Base-by-base conservation (phyloP, 2,329 filamentous ascomycete genomes). In the Didymosphaeria variabile region DNA sequence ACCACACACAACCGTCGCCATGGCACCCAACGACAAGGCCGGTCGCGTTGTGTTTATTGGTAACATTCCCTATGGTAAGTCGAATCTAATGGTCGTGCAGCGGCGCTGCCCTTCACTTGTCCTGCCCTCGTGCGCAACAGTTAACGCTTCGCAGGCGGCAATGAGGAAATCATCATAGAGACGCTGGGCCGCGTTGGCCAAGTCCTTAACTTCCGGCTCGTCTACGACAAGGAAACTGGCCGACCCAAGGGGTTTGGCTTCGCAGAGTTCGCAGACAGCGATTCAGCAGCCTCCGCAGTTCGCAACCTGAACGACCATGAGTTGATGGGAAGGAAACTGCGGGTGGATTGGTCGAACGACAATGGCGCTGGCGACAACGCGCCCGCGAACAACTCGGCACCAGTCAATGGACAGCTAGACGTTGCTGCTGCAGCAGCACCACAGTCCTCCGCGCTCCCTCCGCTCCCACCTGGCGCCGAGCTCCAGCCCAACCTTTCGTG, bases 161-260 rank as follows among this genome's bases (percentile, higher is more conserved):
- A 93, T 32, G 95, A 99, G 81, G 94, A 98, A 78, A 92, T 97
- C 77, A 97, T 99, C 72, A 91, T 90, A 75, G 92, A 97, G 70
- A 97, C 97, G 63, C 96, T 98, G 79, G 92, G 90, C 76, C 91
- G 91, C 66, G 93, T 92, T 56, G 95, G 95, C 60, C 92, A 94
- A 67, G 94, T 98, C 1, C 85, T 96, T 61, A 94, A 91, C 77
- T 98, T 98, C 78, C 89, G 94, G 55, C 86, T 98, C 52, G 94
- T 98, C 66, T 96, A 97, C 80, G 96, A 98, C 81, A 91, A 93
- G 56, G 94, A 98, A 74, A 97, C 94, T 2, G 94, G 94, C 45
- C 89, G 93, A 59, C 94, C 95, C 0, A 98, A 97, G 79, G 95
- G 95, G 19, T 99, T 97, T 77, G 95, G 95, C 38, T 99, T 98